Evolutionary conservation across 345 rosid genomes (phyloP), one percentile per base, ranked within the genome.

Genomic region (Ceriops zippeliana): DNA sequence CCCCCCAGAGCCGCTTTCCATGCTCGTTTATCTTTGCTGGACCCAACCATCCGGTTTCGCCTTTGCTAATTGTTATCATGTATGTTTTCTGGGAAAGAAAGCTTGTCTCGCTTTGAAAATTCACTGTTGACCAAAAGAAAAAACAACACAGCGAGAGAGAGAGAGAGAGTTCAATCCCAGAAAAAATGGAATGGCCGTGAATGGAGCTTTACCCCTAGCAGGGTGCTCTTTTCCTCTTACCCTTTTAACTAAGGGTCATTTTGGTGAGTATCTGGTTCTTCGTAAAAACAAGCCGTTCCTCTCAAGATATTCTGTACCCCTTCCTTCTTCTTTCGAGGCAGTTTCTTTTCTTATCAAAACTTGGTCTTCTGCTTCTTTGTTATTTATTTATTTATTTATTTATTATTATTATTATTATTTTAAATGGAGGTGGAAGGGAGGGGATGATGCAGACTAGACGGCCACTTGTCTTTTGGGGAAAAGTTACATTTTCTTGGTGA

Each of bases 241-340:
- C 30, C 20, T 38, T 34, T 53, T 35, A 13, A 22, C 26, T 49
- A 20, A 22, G 17, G 16, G 37, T 16, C 16, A 1, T 21, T 7
- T 8, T 71, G 30, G 52, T 2, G 52, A 58, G 83, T 38, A 71
- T 79, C 81, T 1, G 83, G 76, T 76, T 79, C 85, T 52, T 37
- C 66, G 20, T 27, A 49, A 57, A 52, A 20, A 22, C 31, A 20
- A 64, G 26, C 21, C 46, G 73, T 68, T 68, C 62, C 73, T 67
- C 58, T 68, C 78, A 64, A 65, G 51, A 58, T 59, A 68, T 73
- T 65, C 82, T 51, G 28, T 11, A n/a, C 24, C 24, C 24, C 24
- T 22, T 22, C 24, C 24, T 22, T 22, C 24, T 22, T 52, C 37
- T 67, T 52, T 30, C 38, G 5, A n/a, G 52, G 11, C 20, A 27